Evolutionary conservation across 306 rosid species (phyloP).

Genomic region (Dryas octopetala): DNA sequence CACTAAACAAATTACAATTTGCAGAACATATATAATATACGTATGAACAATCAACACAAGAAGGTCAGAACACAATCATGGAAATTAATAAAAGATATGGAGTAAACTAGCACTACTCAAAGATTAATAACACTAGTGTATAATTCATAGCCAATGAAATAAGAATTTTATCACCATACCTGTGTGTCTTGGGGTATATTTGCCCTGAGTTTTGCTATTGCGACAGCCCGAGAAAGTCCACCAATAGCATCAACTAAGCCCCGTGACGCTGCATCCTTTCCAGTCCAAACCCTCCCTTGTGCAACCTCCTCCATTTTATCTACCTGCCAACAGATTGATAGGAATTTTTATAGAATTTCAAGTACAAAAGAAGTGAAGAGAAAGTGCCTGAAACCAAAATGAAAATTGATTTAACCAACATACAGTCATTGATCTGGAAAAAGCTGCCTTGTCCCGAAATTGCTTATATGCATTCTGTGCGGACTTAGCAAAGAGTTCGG

Average conservation of each 20-base stretch:
- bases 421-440: slow-evolving; percentile 87
- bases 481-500: slow-evolving; percentile 78
- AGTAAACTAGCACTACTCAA: background rate
- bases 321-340: slow-evolving; percentile 43
- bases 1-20: no score
- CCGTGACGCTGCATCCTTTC: slow-evolving; percentile 72
- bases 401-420: slow-evolving; percentile 19
- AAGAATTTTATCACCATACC: slow-evolving; percentile 35
- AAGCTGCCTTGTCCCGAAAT: slow-evolving; percentile 89
- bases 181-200: slow-evolving; percentile 79
- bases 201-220: slow-evolving; percentile 89
- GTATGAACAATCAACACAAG: background rate
- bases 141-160: background rate
- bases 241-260: slow-evolving; percentile 94
- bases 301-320: slow-evolving; percentile 96
- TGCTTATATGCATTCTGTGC: slow-evolving; percentile 71
- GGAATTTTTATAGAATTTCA: slow-evolving; percentile 9
- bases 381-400: background rate
- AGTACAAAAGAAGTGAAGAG: slow-evolving; percentile 7
- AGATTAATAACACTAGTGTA: background rate
- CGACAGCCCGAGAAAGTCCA: slow-evolving; percentile 85
- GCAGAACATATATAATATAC: no score
- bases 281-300: slow-evolving; percentile 94
- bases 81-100: background rate
- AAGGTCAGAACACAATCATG: background rate